phyloP scores from a whole-genome alignment of 2,329 filamentous ascomycete species.

The Fusarium graminum region DNA sequence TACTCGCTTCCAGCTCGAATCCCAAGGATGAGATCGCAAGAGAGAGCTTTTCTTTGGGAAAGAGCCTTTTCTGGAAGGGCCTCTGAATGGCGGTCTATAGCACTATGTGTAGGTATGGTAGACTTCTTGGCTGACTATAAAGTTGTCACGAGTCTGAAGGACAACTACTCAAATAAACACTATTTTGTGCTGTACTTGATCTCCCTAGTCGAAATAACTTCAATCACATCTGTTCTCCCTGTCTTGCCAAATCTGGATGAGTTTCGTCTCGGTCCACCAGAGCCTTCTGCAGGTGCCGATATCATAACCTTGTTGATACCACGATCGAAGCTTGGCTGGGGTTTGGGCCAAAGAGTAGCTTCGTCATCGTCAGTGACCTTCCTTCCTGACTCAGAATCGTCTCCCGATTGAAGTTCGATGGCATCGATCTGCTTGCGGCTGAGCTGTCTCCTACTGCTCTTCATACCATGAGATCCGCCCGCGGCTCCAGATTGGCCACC shows the following conservation, averaged over 20 bases:
- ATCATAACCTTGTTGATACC: slow-evolving; percentile 24
- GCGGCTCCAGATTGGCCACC: slow-evolving; percentile 12
- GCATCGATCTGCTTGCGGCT: slow-evolving; percentile 41
- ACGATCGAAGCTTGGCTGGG: slow-evolving; percentile 15
- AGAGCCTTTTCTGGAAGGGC: slow-evolving; percentile 35
- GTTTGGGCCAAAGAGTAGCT: slow-evolving; percentile 33
- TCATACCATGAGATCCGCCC: slow-evolving; percentile 25
- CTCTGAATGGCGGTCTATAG: background rate
- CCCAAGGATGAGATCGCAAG: slow-evolving; percentile 33
- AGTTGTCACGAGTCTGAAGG: background rate
- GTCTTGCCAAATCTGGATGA: background rate
- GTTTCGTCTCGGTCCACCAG: background rate
- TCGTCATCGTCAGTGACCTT: slow-evolving; percentile 39
- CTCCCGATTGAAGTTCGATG: slow-evolving; percentile 42
- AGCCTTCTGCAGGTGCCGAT: background rate
- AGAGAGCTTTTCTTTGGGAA: slow-evolving; percentile 6
- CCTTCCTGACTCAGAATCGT: slow-evolving; percentile 37
- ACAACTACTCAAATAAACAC: background rate
- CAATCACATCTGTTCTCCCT: slow-evolving; percentile 13
- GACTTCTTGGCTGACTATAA: background rate
- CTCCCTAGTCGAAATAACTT: slow-evolving; percentile 37
- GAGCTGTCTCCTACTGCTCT: slow-evolving; percentile 30
- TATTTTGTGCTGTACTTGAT: slow-evolving; percentile 34
- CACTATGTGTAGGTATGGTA: background rate
- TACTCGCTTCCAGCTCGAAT: slow-evolving; percentile 39